Evolutionary conservation across 169 alveolate genomes (phyloP), one percentile per base, ranked within the genome.

Genomic region (Plasmodium knowlesi): DNA sequence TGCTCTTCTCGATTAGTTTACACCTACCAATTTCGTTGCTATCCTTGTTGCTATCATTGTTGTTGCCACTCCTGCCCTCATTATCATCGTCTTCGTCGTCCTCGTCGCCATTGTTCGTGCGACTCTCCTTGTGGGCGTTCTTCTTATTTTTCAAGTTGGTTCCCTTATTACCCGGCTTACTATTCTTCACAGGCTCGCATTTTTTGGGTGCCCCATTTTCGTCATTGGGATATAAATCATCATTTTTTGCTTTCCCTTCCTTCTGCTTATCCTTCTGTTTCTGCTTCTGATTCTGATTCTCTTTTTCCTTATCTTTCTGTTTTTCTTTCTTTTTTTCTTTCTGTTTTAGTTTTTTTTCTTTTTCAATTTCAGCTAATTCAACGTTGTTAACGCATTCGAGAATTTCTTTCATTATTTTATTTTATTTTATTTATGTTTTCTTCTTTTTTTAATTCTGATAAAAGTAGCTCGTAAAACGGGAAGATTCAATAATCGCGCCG

Each of bases 361-460:
- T 84, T 43, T 71, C 84, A 28, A 32, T 46, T 30, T 84, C 84
- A 46, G 25, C 54, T 28, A 41, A 28, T 46, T 84, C 76, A 22
- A 70, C 22, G 57, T 73, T 74, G 37, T 73, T 73, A 84, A 72
- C 53, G 57, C 78, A 72, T 71, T 84, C 92, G 6, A 74, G 57
- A 74, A 73, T 84, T 72, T 73, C 76, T 32, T 72, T 84, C 92
- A 84, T 84, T 84, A 25, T 74, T 84, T 84, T 41, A 39, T 78
- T 34, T 78, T 76, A 25, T 78, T 78, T n/a, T n/a, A 25, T 78
- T 78, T 39, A 39, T 76, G 3, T 78, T 78, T 78, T 78, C 39
- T 41, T 78, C 19, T 78, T 39, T 78, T 39, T 78, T 39, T 37
- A 82, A 82, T 32, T 53, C 57, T 53, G n/a, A 57, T 54, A 28